Evolutionary conservation across 345 rosid species (phyloP).

Genomic region (Rubroshorea leprosula): DNA sequence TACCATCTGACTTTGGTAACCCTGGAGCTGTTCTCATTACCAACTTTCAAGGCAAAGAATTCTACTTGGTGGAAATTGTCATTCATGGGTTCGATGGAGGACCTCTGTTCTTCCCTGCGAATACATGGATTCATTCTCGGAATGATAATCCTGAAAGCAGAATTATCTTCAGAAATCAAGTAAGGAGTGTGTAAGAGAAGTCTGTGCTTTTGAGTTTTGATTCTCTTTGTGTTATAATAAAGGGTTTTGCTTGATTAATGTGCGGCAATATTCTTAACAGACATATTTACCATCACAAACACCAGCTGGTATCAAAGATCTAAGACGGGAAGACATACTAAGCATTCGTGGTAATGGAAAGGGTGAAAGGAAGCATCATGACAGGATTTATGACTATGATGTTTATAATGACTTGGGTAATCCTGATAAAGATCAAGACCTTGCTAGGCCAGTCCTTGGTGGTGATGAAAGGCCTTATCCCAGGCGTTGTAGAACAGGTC

Average conservation of each 20-base stretch:
- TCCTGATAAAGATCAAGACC: constrained; percentile 66
- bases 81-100: constrained; percentile 58
- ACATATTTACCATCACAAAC: constrained; percentile 67
- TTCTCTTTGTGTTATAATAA: not conserved
- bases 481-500: constrained; percentile 85
- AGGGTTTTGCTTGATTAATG: constrained; percentile 1
- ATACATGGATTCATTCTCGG: constrained; percentile 79
- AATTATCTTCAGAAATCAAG: constrained; percentile 78
- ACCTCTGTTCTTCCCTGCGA: constrained; percentile 63
- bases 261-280: constrained; percentile 26
- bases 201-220: not conserved
- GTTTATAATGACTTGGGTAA: constrained; percentile 80
- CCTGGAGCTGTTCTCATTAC: constrained; percentile 75
- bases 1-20: constrained; percentile 65
- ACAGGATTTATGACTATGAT: constrained; percentile 79
- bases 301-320: constrained; percentile 66
- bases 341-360: constrained; percentile 66
- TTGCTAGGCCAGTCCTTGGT: constrained; percentile 62
- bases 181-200: constrained; percentile 22
- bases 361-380: constrained; percentile 66
- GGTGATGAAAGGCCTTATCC: constrained; percentile 77
- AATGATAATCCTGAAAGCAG: constrained; percentile 64
- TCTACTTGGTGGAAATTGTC: constrained; percentile 60
- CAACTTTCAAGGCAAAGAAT: constrained; percentile 67
- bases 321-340: constrained; percentile 59